Evolutionary conservation across 1,139 yeast genomes (phyloP).

Genomic region (Yamadazyma diddensiae): DNA sequence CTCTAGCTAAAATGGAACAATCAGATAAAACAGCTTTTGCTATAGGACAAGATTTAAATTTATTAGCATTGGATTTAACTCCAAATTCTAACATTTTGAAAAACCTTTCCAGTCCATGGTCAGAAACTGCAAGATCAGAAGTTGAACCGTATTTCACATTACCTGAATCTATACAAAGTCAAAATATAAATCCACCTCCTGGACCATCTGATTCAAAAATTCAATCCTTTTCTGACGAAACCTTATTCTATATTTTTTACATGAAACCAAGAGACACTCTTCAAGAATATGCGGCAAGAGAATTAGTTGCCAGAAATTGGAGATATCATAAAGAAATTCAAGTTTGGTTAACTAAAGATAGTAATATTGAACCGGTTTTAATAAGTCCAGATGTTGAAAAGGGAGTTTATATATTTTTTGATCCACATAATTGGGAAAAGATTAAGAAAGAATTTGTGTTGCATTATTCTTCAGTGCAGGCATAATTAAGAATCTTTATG

Average conservation of each 20-base stretch:
- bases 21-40: slow-evolving; percentile 69
- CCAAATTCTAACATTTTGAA: slow-evolving; percentile 52
- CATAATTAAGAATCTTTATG: slow-evolving; percentile 53
- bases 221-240: slow-evolving; percentile 81
- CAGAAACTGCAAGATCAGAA: slow-evolving; percentile 83
- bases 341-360: slow-evolving; percentile 95
- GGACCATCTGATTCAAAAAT: slow-evolving; percentile 64
- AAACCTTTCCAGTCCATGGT: slow-evolving; percentile 91
- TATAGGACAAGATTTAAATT: slow-evolving; percentile 77
- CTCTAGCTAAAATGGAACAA: slow-evolving; percentile 67
- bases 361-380: slow-evolving; percentile 82
- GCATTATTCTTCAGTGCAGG: slow-evolving; percentile 56
- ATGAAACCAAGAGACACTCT: slow-evolving; percentile 89
- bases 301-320: slow-evolving; percentile 89
- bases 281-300: slow-evolving; percentile 93
- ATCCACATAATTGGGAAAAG: slow-evolving; percentile 95
- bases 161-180: slow-evolving; percentile 56
- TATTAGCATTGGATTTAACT: slow-evolving; percentile 66
- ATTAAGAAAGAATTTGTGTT: slow-evolving; percentile 80
- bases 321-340: slow-evolving; percentile 93
- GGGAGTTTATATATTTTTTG: slow-evolving; percentile 95
- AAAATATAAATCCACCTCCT: slow-evolving; percentile 44
- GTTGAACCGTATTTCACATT: slow-evolving; percentile 79
- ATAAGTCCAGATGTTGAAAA: slow-evolving; percentile 86
- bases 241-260: slow-evolving; percentile 89